A percentile compares a stretch with the other conserved stretches of the same genome.
Conservation (phyloP, 106 monocot genomes). For the Iris macrosiphon region DNA sequence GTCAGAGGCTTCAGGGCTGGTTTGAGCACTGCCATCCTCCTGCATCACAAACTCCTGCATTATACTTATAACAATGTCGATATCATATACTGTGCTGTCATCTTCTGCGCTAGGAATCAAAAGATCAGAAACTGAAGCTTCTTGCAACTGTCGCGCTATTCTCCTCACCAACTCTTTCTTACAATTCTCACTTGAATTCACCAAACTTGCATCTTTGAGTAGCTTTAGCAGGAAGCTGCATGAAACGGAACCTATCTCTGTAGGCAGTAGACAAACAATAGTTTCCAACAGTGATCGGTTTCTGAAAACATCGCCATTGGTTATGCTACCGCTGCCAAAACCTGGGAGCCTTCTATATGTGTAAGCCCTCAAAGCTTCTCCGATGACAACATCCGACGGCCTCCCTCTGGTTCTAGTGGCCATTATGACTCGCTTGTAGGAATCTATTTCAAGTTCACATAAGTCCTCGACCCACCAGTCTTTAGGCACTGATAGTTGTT, state of each 20-base stretch:
- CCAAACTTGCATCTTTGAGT: slow-evolving; percentile 2
- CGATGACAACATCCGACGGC: slow-evolving; percentile 36
- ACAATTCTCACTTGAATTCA: slow-evolving; percentile 6
- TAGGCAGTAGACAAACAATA: slow-evolving; percentile 4
- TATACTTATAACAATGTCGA: slow-evolving; percentile 4
- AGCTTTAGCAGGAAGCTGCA: slow-evolving; percentile 14
- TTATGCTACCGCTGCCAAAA: slow-evolving; percentile 16
- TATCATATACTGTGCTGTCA: background rate
- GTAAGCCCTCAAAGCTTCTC: slow-evolving; percentile 54
- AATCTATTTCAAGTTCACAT: slow-evolving; percentile 50
- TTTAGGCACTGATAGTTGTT: slow-evolving; percentile 26
- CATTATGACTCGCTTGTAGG: slow-evolving; percentile 59
- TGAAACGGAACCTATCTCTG: slow-evolving; percentile 1
- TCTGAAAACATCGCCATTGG: slow-evolving; percentile 8
- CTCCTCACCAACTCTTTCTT: slow-evolving; percentile 8
- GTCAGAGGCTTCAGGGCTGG: slow-evolving; percentile 2
- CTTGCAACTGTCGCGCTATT: slow-evolving; percentile 10
- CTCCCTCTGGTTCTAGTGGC: slow-evolving; percentile 51
- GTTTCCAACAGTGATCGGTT: background rate
- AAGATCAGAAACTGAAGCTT: slow-evolving; percentile 14
- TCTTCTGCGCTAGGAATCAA: slow-evolving; percentile 7
- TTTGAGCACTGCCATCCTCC: slow-evolving; percentile 4
- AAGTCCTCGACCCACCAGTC: slow-evolving; percentile 91
- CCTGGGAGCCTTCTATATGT: slow-evolving; percentile 53
- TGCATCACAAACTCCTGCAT: slow-evolving; percentile 13